Conservation (phyloP, 1,139 yeast species). For the Sugiyamaella neomexicana region DNA sequence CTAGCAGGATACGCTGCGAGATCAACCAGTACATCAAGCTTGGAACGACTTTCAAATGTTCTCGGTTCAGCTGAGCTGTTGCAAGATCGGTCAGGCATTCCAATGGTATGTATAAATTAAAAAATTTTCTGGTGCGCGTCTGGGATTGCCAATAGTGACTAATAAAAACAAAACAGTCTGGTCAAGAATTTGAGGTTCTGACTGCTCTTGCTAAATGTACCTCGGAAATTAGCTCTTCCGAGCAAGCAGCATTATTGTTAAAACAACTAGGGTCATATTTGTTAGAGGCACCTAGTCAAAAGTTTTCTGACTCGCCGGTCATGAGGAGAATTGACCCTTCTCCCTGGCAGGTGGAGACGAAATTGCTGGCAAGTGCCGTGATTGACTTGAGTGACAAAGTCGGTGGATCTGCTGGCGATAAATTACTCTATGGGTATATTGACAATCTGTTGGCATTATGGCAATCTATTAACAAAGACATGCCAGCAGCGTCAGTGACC, state of each 20-base stretch:
- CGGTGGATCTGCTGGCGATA: slow-evolving; percentile 34
- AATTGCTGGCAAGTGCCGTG: slow-evolving; percentile 42
- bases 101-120: slow-evolving; percentile 29
- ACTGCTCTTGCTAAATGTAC: slow-evolving; percentile 64
- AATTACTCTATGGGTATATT: slow-evolving; percentile 46
- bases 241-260: slow-evolving; percentile 55
- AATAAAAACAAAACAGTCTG: slow-evolving; percentile 32
- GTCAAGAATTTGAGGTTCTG: slow-evolving; percentile 68
- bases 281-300: slow-evolving; percentile 57
- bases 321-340: slow-evolving; percentile 47
- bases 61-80: slow-evolving; percentile 20
- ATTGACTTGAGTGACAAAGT: slow-evolving; percentile 34
- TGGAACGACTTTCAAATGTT: slow-evolving; percentile 29
- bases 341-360: slow-evolving; percentile 49
- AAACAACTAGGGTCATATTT: slow-evolving; percentile 59
- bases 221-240: slow-evolving; percentile 43
- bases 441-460: slow-evolving; percentile 40
- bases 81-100: slow-evolving; percentile 29
- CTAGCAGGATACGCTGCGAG: slow-evolving; percentile 45
- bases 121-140: neutral
- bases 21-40: slow-evolving; percentile 24
- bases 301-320: slow-evolving; percentile 48
- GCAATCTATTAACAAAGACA: slow-evolving; percentile 20
- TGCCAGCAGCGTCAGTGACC: slow-evolving; percentile 10
- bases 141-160: neutral